Percentiles rank a stretch among this genome's conserved stretches.
phyloP scores from a whole-genome alignment of 148 eudicot species.

The Talinum fruticosum region DNA sequence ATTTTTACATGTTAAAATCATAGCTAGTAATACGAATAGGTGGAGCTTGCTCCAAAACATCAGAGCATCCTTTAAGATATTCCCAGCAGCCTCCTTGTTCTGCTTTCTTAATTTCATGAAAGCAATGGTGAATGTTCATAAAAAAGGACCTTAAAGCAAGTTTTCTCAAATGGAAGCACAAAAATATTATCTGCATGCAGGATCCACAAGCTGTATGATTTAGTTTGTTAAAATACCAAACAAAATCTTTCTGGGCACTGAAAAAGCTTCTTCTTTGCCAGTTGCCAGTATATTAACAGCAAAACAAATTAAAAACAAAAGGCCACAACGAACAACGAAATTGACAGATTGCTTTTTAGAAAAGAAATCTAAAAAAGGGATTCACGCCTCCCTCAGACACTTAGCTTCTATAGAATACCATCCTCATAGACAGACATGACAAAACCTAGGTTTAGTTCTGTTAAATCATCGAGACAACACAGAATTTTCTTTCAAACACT shows the following conservation, averaged over 20 bases:
- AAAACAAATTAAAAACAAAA: neutral
- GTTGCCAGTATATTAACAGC: neutral
- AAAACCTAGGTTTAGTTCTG: neutral
- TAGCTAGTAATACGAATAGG: neutral
- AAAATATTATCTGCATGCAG: neutral
- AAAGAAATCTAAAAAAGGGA: no score
- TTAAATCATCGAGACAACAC: neutral
- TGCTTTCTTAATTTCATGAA: neutral
- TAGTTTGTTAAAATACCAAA: neutral
- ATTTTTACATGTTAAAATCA: neutral
- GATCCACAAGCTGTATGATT: neutral
- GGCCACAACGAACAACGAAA: neutral
- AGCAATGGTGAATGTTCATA: neutral
- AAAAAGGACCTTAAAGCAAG: neutral
- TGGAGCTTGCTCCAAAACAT: neutral
- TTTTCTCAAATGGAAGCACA: neutral
- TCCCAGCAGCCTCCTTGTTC: neutral
- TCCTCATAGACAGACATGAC: neutral
- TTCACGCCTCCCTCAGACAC: neutral
- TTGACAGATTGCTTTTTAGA: neutral
- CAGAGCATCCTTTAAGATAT: neutral
- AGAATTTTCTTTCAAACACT: no score
- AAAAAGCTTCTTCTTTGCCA: neutral
- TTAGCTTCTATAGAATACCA: no score
- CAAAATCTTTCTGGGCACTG: neutral